Conservation (phyloP, 2,329 filamentous ascomycete genomes). For the Trichoderma semiorbis region DNA sequence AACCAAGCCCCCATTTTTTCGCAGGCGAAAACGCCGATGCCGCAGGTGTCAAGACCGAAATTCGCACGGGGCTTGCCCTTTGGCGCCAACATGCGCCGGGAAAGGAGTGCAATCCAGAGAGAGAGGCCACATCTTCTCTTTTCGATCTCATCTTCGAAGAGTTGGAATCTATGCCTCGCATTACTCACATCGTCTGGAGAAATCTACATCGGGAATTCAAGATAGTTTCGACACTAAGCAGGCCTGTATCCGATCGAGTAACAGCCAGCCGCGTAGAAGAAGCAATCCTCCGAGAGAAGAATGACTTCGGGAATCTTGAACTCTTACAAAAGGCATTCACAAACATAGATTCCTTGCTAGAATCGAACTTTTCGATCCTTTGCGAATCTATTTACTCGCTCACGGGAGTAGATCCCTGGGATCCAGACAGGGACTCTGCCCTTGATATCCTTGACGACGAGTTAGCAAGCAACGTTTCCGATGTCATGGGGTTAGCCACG, state of each 20-base stretch:
- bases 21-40: neutral
- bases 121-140: neutral
- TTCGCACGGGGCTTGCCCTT: neutral
- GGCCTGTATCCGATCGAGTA: neutral
- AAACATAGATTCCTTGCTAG: neutral
- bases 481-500: neutral
- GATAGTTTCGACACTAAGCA: neutral
- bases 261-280: neutral
- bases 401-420: neutral
- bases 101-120: neutral
- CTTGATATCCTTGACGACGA: neutral
- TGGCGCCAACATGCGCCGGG: neutral
- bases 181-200: neutral
- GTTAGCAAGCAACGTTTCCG: neutral
- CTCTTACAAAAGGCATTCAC: neutral
- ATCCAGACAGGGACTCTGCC: neutral
- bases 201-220: neutral
- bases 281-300: neutral
- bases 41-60: neutral
- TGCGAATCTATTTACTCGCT: neutral
- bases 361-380: neutral
- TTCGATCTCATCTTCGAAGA: fast-evolving
- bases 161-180: neutral
- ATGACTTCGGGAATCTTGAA: neutral
- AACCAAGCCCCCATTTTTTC: neutral